Evolutionary conservation across 2,329 filamentous ascomycete genomes (phyloP).

Genomic region (Alternaria ventricosa): DNA sequence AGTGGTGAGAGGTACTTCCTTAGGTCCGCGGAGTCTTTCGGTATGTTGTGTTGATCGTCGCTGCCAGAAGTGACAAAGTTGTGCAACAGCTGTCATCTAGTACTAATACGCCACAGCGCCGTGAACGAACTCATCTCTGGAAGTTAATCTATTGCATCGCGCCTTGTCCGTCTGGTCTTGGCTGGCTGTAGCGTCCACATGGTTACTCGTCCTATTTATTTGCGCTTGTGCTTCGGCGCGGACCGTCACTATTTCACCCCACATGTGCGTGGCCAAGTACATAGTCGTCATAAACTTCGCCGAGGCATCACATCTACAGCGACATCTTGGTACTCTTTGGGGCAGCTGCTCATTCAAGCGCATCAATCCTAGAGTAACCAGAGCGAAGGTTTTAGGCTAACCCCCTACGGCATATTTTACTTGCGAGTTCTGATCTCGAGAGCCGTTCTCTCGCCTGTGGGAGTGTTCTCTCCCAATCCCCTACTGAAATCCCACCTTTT

Average conservation of each 20-base stretch:
- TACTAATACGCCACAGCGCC: neutral
- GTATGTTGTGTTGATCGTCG: neutral
- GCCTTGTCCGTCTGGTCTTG: neutral
- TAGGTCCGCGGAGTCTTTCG: neutral
- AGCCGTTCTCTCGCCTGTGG: neutral
- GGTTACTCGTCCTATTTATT: neutral
- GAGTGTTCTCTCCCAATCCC: neutral
- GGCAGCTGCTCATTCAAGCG: neutral
- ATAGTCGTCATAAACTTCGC: neutral
- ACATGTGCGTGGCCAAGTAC: neutral
- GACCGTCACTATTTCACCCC: neutral
- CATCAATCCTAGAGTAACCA: neutral
- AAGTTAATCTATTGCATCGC: neutral
- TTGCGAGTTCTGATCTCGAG: neutral
- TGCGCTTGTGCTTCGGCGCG: neutral
- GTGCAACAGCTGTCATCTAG: neutral
- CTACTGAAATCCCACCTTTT: neutral
- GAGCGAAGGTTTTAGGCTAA: neutral
- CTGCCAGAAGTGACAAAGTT: neutral
- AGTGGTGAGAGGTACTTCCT: neutral
- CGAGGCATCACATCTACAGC: neutral
- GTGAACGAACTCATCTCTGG: neutral
- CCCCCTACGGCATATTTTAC: neutral
- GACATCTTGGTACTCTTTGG: neutral
- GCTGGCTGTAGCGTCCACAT: neutral